A percentile compares a stretch with the other conserved stretches of the same genome.
Evolutionary conservation across 306 rosid species (phyloP).

Genomic region (Dryas octopetala): DNA sequence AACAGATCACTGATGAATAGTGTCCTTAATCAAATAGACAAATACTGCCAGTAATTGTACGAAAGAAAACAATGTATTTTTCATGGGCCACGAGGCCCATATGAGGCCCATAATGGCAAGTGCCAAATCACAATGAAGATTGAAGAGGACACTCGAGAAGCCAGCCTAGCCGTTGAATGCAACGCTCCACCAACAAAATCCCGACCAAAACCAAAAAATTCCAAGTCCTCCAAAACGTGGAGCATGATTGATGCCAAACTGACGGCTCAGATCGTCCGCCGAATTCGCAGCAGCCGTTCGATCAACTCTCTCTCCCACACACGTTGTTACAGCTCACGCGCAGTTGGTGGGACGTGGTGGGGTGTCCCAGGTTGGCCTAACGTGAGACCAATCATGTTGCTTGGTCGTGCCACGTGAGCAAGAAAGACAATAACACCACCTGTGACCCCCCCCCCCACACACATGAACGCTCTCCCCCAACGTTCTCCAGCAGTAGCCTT

Average conservation of each 20-base stretch:
- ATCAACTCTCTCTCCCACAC: constrained; percentile 31
- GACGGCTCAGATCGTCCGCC: constrained; percentile 30
- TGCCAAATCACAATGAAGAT: constrained; percentile 16
- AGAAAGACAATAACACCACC: constrained; percentile 10
- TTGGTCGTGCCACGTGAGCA: constrained; percentile 51
- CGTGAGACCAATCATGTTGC: constrained; percentile 69
- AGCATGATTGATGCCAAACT: background rate
- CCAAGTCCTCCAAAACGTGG: constrained; percentile 36
- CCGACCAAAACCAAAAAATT: constrained; percentile 11
- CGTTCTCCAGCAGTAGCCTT: constrained; percentile 41
- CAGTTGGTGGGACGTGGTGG: constrained; percentile 51
- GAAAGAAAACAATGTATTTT: background rate
- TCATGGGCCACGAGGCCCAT: constrained; percentile 2
- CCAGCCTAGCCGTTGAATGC: constrained; percentile 48
- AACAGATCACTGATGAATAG: too few relatives aligned
- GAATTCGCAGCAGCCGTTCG: constrained; percentile 24
- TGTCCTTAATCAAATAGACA: too few relatives aligned
- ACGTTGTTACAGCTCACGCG: constrained; percentile 73
- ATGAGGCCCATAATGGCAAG: background rate
- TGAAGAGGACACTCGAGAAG: constrained; percentile 18
- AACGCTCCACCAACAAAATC: constrained; percentile 51
- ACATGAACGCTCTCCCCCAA: constrained; percentile 25
- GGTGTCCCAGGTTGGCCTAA: constrained; percentile 44
- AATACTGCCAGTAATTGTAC: too few relatives aligned
- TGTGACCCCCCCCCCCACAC: constrained; percentile 27